Evolutionary conservation across 1,139 yeast species (phyloP).

Genomic region (Debaryomyces subglobosus): DNA sequence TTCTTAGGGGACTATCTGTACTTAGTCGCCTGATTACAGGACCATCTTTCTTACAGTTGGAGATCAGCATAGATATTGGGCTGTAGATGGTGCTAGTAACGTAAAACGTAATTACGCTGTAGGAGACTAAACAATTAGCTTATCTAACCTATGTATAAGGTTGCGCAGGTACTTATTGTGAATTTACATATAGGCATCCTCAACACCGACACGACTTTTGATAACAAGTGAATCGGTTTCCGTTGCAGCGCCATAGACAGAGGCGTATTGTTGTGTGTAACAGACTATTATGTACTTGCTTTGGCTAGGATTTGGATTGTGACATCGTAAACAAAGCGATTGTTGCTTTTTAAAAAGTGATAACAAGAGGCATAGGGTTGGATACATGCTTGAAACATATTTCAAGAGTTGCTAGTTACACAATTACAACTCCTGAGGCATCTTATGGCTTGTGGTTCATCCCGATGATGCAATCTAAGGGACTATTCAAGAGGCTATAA

Average conservation of each 20-base stretch:
- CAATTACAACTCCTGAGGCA: not conserved
- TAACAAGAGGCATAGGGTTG: not conserved
- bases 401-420: not conserved
- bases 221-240: not conserved
- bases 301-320: not conserved
- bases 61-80: not conserved
- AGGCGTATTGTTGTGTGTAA: not conserved
- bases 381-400: not conserved
- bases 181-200: not conserved
- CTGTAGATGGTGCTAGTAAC: not conserved
- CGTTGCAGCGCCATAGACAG: not conserved
- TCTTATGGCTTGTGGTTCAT: not conserved
- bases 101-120: not conserved
- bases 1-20: not conserved
- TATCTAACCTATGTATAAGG: not conserved
- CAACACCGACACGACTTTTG: not conserved
- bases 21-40: not conserved
- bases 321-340: not conserved
- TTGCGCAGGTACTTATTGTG: not conserved
- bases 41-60: not conserved
- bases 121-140: not conserved
- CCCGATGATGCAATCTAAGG: not conserved
- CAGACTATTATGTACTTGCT: not conserved
- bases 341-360: not conserved
- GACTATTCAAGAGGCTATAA: not conserved